Percentiles rank a stretch among this genome's conserved stretches.
These are phyloP conservation scores for Linum usitatissimum DNA, from an alignment of 345 rosid genomes.

Conservation along the genomic window DNA sequence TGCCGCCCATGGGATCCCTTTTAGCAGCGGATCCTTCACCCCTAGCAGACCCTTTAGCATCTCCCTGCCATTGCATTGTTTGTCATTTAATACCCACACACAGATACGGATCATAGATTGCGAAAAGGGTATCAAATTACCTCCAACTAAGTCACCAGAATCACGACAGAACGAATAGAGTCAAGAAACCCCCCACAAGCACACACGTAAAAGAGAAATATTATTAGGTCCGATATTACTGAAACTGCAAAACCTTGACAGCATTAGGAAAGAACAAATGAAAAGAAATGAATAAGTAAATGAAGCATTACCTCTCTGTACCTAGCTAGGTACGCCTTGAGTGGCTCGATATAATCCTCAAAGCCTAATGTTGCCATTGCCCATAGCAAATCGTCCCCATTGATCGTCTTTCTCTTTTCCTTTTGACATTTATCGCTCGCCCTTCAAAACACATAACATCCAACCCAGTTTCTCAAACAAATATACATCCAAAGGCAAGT, in stretches of 20 bases:
- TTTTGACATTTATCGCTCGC: constrained; percentile 11
- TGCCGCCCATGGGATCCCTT: constrained; percentile 42
- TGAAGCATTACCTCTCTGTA: constrained; percentile 14
- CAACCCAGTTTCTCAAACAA: neutral
- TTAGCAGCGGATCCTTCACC: constrained; percentile 41
- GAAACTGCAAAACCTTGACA: neutral
- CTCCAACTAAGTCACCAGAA: constrained; percentile 47
- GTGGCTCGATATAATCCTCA: constrained; percentile 9
- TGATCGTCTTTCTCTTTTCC: constrained; percentile 8
- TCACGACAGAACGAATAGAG: constrained; percentile 8
- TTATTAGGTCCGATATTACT: constrained; percentile 8
- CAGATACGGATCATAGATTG: too few species aligned
- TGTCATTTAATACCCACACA: neutral
- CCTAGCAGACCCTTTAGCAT: constrained; percentile 57
- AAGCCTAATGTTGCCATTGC: constrained; percentile 11
- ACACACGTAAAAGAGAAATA: constrained; percentile 3
- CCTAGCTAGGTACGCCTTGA: constrained; percentile 8
- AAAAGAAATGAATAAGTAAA: neutral
- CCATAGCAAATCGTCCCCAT: constrained; percentile 9
- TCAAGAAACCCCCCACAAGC: neutral
- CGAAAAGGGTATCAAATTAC: constrained; percentile 30
- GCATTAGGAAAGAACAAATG: neutral
- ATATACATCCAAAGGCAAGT: neutral
- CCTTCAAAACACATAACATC: neutral
- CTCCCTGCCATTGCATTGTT: constrained; percentile 38